These are phyloP conservation scores for Microcera coccophila DNA, from an alignment of 2,329 filamentous ascomycete genomes.

Conservation along the genomic window DNA sequence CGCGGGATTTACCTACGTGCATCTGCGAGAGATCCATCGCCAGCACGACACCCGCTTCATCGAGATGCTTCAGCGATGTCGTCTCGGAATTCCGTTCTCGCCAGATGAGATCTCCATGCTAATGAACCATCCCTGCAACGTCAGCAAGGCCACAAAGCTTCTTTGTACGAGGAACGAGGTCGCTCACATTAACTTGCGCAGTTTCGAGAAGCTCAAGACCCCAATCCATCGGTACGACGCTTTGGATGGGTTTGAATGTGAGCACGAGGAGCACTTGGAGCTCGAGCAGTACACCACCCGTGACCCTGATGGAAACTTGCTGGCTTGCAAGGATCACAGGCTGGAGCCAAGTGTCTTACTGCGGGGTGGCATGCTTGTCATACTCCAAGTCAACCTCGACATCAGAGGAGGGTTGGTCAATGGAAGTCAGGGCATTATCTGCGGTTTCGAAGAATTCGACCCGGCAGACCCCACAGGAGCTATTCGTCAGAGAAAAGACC, in stretches of 20 bases:
- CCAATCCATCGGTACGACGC: constrained; percentile 4
- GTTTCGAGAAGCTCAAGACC: constrained; percentile 12
- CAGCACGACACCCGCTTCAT: too few relatives aligned
- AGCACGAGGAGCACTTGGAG: neutral
- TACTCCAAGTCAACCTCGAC: too few relatives aligned
- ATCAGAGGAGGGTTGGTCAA: too few relatives aligned
- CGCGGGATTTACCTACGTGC: too few relatives aligned
- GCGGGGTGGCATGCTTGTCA: constrained; percentile 16
- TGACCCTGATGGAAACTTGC: constrained; percentile 7
- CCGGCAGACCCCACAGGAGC: too few relatives aligned
- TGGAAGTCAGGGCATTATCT: too few relatives aligned
- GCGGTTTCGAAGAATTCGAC: too few relatives aligned
- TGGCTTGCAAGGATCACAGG: constrained; percentile 6
- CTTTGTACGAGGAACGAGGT: constrained; percentile 12
- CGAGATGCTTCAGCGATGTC: too few relatives aligned
- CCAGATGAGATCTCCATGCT: too few relatives aligned
- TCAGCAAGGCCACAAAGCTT: constrained; percentile 21
- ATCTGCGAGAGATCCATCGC: too few relatives aligned
- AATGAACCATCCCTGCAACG: constrained; percentile 35
- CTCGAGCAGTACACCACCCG: neutral
- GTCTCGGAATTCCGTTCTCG: too few relatives aligned
- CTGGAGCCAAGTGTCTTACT: constrained; percentile 13
- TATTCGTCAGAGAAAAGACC: too few relatives aligned
- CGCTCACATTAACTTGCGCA: neutral
- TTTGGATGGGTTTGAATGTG: constrained; percentile 11